These are phyloP conservation scores for Chloranthus sessilifolius DNA, from an alignment of 164 flowering plant species.

Conservation along the genomic window DNA sequence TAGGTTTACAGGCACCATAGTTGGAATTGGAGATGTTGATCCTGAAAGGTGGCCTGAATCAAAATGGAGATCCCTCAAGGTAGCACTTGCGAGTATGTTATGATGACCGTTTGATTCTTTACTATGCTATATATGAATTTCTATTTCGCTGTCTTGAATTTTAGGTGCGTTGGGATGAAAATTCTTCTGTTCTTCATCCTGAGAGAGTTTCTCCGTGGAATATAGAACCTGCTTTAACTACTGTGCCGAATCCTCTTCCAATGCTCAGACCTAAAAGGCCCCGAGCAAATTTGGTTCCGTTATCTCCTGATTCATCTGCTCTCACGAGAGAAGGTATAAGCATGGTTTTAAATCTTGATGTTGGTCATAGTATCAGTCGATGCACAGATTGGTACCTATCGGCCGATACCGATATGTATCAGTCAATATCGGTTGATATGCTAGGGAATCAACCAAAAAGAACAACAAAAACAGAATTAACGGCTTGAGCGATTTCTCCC, in stretches of 20 bases:
- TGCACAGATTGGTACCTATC: too few species aligned
- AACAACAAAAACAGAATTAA: too few species aligned
- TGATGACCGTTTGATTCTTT: too few species aligned
- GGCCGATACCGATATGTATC: too few species aligned
- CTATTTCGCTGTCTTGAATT: constrained; percentile 7
- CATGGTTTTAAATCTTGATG: too few species aligned
- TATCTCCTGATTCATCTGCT: constrained; percentile 73
- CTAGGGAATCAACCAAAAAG: too few species aligned
- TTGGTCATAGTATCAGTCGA: too few species aligned
- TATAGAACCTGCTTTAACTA: constrained; percentile 75
- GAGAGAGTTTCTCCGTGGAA: constrained; percentile 99
- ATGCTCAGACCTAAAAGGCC: constrained; percentile 70
- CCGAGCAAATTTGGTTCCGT: constrained; percentile 47
- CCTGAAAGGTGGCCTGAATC: constrained; percentile 68
- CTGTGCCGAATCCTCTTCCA: constrained; percentile 63
- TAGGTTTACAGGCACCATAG: constrained; percentile 90
- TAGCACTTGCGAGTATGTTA: too few species aligned
- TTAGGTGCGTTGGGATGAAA: constrained; percentile 97
- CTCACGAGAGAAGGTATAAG: constrained; percentile 86
- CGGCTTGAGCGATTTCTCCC: too few species aligned
- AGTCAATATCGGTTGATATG: too few species aligned
- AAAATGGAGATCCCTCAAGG: constrained; percentile 96
- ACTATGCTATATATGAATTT: too few species aligned
- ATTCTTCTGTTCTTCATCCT: constrained; percentile 71
- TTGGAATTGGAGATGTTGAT: constrained; percentile 84